Evolutionary conservation across 2,329 filamentous ascomycete species (phyloP).

Genomic region (Parastagonospora avenae): DNA sequence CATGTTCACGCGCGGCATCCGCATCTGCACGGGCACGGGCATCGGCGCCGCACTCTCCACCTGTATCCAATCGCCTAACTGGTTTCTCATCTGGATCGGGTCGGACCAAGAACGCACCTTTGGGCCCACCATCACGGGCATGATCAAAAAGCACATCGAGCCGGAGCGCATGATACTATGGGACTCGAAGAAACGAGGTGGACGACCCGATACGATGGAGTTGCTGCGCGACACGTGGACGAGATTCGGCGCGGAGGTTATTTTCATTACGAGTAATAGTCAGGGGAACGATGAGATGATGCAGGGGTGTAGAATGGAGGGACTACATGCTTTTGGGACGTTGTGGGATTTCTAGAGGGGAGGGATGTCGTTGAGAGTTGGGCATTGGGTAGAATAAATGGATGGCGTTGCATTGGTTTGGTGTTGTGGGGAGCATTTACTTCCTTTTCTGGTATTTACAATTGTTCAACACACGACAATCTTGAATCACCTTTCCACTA

Average conservation of each 20-base stretch:
- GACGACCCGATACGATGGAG: constrained; percentile 39
- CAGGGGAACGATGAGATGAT: constrained; percentile 47
- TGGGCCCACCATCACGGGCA: constrained; percentile 38
- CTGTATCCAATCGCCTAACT: constrained; percentile 42
- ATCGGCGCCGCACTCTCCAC: constrained; percentile 44
- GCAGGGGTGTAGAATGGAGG: constrained; percentile 37
- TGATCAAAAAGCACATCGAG: constrained; percentile 41
- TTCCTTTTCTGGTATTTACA: neutral
- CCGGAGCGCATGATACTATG: constrained; percentile 46
- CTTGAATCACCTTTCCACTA: no score
- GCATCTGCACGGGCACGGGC: constrained; percentile 43
- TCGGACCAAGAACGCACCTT: constrained; percentile 44
- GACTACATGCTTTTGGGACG: constrained; percentile 43
- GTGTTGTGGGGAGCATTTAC: neutral
- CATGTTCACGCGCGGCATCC: constrained; percentile 45
- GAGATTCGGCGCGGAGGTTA: constrained; percentile 40
- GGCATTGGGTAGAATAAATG: neutral
- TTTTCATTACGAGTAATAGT: constrained; percentile 45
- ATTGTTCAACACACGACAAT: no score
- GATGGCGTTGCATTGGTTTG: neutral
- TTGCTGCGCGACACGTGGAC: constrained; percentile 42
- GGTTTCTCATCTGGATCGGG: constrained; percentile 47
- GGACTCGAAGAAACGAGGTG: constrained; percentile 44
- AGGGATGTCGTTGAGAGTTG: neutral
- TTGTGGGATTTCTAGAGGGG: constrained; percentile 36